phyloP scores from a whole-genome alignment of 139 green algal genomes.

The Chlorella ohadii region DNA sequence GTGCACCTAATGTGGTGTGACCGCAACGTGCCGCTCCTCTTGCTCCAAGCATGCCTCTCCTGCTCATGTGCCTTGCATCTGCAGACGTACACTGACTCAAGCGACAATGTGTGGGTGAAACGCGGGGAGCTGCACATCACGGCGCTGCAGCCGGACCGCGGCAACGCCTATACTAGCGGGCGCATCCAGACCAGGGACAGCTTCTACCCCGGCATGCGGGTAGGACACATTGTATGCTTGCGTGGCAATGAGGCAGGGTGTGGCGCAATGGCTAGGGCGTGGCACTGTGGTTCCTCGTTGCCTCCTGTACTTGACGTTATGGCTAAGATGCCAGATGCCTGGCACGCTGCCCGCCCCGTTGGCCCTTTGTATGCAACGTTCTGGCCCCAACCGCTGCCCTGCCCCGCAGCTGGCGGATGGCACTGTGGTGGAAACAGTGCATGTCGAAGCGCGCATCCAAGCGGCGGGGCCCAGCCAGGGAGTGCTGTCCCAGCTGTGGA shows the following conservation, averaged over 20 bases:
- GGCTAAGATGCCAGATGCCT: too few relatives aligned
- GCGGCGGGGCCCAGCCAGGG: background rate
- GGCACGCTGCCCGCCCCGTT: too few relatives aligned
- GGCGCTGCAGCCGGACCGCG: background rate
- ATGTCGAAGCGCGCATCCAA: background rate
- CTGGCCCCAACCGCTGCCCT: too few relatives aligned
- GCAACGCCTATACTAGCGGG: background rate
- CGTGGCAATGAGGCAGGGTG: too few relatives aligned
- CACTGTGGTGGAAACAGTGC: background rate
- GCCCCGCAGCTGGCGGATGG: background rate
- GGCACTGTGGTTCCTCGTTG: too few relatives aligned
- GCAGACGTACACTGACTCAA: background rate
- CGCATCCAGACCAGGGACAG: background rate
- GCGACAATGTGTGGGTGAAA: background rate
- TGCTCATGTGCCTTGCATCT: too few relatives aligned
- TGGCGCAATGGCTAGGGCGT: too few relatives aligned
- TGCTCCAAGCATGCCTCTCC: background rate
- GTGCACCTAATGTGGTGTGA: too few relatives aligned
- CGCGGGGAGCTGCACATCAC: conserved; percentile 2
- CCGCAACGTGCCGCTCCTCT: too few relatives aligned
- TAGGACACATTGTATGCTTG: background rate
- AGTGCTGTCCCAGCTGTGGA: background rate
- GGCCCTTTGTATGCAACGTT: background rate
- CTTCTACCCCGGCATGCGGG: conserved; percentile 12
- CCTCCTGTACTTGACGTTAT: too few relatives aligned